A percentile compares a stretch with the other conserved stretches of the same genome.
phyloP scores from a whole-genome alignment of 2,329 filamentous ascomycete genomes.

The Cadophora luteo-olivacea region DNA sequence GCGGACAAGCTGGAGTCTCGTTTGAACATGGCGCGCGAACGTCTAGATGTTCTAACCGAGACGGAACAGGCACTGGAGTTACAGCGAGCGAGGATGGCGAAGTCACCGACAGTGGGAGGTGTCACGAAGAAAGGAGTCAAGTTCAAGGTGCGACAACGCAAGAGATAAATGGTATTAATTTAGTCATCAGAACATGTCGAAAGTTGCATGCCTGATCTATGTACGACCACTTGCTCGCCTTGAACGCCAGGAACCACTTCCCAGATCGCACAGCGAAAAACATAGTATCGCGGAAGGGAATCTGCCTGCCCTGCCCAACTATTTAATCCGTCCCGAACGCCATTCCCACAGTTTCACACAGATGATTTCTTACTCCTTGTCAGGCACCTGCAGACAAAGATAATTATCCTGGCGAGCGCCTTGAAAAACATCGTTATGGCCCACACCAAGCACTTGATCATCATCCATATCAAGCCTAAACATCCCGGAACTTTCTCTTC shows the following conservation, averaged over 20 bases:
- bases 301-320: constrained; percentile 2
- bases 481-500: constrained; percentile 55
- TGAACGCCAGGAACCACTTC: constrained; percentile 22
- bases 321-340: constrained; percentile 11
- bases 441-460: constrained; percentile 66
- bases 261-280: constrained; percentile 25
- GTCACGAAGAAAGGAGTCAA: constrained; percentile 66
- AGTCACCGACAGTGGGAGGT: constrained; percentile 66
- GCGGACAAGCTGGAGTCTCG: constrained; percentile 55
- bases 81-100: constrained; percentile 68
- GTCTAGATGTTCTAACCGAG: constrained; percentile 59
- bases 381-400: constrained; percentile 58
- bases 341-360: constrained; percentile 20
- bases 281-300: constrained; percentile 19
- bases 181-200: constrained; percentile 39
- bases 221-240: constrained; percentile 15
- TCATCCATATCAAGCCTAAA: constrained; percentile 58
- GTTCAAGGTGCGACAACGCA: constrained; percentile 67
- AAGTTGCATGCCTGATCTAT: constrained; percentile 37
- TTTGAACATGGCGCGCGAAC: constrained; percentile 58
- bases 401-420: constrained; percentile 56
- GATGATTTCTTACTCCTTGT: constrained; percentile 50
- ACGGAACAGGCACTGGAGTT: constrained; percentile 64
- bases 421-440: constrained; percentile 61
- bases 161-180: constrained; percentile 50